Conservation (phyloP, 2,329 filamentous ascomycete species). For the Diplodia sapinea region DNA sequence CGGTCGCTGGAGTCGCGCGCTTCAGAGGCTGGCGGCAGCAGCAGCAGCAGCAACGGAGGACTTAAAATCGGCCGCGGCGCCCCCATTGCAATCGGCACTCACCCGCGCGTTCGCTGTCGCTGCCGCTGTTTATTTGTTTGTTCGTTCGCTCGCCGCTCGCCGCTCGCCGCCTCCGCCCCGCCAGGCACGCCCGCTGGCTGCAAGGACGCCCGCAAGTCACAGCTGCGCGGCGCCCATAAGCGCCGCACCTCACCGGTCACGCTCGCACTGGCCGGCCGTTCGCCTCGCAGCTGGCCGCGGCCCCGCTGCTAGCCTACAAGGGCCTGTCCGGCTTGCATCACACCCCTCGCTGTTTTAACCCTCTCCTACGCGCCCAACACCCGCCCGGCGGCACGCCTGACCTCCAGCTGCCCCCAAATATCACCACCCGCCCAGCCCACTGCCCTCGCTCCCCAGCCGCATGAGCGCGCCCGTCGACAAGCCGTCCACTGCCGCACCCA, state of each 20-base stretch:
- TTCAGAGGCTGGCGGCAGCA: constrained; percentile 1
- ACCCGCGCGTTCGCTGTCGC: constrained; percentile 3
- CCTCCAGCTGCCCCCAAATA: constrained; percentile 30
- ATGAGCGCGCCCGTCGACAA: constrained; percentile 7
- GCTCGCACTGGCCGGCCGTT: constrained; percentile 30
- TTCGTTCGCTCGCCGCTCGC: background rate
- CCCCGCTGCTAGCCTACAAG: constrained; percentile 23
- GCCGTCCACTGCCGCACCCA: background rate
- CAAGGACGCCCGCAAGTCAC: constrained; percentile 25
- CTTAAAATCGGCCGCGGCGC: background rate
- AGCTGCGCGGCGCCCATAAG: constrained; percentile 17
- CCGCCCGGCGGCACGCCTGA: constrained; percentile 28
- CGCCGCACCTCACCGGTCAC: constrained; percentile 37
- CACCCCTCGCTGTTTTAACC: constrained; percentile 34
- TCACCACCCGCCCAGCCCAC: constrained; percentile 35
- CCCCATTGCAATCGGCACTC: background rate
- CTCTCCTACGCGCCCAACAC: constrained; percentile 22
- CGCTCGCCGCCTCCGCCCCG: background rate
- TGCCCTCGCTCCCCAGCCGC: constrained; percentile 7
- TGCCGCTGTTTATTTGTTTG: background rate
- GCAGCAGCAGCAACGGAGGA: background rate
- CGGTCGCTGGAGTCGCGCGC: constrained; percentile 9
- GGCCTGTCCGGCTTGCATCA: constrained; percentile 39
- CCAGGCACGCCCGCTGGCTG: constrained; percentile 8
- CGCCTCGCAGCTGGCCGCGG: constrained; percentile 10